Conservation (phyloP, 768 basidiomycete genomes). For the Lactifluus pinguis region DNA sequence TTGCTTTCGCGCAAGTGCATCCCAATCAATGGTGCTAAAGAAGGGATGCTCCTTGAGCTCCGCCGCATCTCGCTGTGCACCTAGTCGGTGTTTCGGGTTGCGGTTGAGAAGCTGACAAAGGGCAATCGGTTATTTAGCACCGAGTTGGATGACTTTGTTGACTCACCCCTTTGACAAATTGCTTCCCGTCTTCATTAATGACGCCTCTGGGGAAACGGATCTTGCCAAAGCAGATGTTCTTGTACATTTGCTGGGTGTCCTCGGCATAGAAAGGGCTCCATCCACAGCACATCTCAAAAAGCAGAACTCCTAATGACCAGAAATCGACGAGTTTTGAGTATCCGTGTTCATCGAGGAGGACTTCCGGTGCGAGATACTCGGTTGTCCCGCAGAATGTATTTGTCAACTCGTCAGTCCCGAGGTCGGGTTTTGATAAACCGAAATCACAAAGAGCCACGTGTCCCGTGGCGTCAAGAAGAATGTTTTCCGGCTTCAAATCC, state of each 20-base stretch:
- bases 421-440: constrained; percentile 93
- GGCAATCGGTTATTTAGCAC: not conserved
- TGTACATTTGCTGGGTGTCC: constrained; percentile 99
- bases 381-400: constrained; percentile 99
- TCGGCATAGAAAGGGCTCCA: constrained; percentile 99
- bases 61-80: constrained; percentile 80
- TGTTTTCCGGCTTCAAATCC: constrained; percentile 98
- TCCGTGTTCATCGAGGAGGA: constrained; percentile 95
- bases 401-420: constrained; percentile 89
- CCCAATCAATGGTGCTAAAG: constrained; percentile 90
- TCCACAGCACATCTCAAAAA: constrained; percentile 99
- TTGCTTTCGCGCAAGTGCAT: constrained; percentile 74
- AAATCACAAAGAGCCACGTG: constrained; percentile 99
- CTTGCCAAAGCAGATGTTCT: constrained; percentile 97
- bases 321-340: constrained; percentile 99
- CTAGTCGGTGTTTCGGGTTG: constrained; percentile 95
- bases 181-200: constrained; percentile 95
- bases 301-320: constrained; percentile 90
- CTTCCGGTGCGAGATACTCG: constrained; percentile 96
- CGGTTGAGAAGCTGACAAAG: constrained; percentile 79
- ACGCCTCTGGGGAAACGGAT: constrained; percentile 96
- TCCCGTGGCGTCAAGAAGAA: constrained; percentile 94
- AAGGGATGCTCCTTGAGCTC: constrained; percentile 96
- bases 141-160: not conserved
- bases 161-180: constrained; percentile 96